Evolutionary conservation across 2,329 filamentous ascomycete genomes (phyloP), one percentile per base, ranked within the genome.

Genomic region (Pestalotiopsis sp.): DNA sequence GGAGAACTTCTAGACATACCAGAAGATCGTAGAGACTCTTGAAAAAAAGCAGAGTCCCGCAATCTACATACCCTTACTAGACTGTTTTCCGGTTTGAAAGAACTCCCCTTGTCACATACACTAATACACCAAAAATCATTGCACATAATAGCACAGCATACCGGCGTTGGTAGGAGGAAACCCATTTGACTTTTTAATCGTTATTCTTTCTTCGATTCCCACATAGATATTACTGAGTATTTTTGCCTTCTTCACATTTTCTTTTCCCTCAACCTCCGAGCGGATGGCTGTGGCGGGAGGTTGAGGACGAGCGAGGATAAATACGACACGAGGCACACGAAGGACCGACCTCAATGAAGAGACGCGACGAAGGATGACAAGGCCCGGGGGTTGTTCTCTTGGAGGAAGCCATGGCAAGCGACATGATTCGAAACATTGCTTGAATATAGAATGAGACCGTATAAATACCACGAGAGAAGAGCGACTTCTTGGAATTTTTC

Each of bases 1-100:
- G 77, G 62, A 75, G 77, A 64, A 41, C 68, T 27, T 76, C 68
- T 20, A 61, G 68, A 59, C 68, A 70, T 31, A 70, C 68, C 41
- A 66, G 68, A 39, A 66, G 66, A 58, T 70, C 68, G 11, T 70
- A 58, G 62, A 45, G 25, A 13, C 12, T 4, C 38, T 25, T 20
- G 11, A n/a, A n/a, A 14, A 25, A 20, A 64, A 25, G 6, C 41
- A 56, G n/a, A 9, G 23, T 39, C 27, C 14, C 3, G 11, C 3
- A 52, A 52, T n/a, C 6, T 6, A 20, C 14, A 23, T 52, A 9
- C 7, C 17, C 45, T 52, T 52, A 36, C 59, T 62, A 62, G 59
- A 62, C 38, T 62, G 59, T 62, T 20, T 20, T 36, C 31, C 31
- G 7, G 38, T 36, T 59, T n/a, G 12, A n/a, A 27, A 36, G 12